Percentiles rank a stretch among this genome's conserved stretches.
phyloP scores from a whole-genome alignment of 2,329 filamentous ascomycete genomes.

The Beauveria sp. region DNA sequence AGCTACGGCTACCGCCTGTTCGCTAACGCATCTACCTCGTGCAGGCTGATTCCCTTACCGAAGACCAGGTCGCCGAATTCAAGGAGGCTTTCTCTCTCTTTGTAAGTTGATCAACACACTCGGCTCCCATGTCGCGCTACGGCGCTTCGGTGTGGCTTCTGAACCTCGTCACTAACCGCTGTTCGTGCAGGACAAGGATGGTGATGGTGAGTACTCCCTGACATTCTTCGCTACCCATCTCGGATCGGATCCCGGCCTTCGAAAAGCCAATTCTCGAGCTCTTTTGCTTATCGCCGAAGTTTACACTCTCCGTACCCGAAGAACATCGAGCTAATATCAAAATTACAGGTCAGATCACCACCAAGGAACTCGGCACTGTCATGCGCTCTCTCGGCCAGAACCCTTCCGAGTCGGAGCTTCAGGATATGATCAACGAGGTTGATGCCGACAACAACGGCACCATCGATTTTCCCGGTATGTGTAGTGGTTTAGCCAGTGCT shows the following conservation, averaged over 20 bases:
- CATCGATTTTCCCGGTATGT: conserved; percentile 80
- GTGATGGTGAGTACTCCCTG: conserved; percentile 66
- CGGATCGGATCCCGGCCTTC: background rate
- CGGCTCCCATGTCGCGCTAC: background rate
- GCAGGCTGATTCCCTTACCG: conserved; percentile 95
- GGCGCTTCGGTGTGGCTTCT: background rate
- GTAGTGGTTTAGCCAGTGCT: background rate
- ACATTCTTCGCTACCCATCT: background rate
- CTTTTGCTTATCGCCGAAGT: background rate
- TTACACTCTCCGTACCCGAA: background rate
- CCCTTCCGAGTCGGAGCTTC: conserved; percentile 80
- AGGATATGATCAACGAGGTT: conserved; percentile 93
- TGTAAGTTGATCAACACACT: conserved; percentile 52
- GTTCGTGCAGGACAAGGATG: conserved; percentile 69
- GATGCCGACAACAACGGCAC: conserved; percentile 90
- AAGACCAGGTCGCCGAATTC: conserved; percentile 99
- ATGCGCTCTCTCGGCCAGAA: conserved; percentile 89
- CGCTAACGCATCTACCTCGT: conserved; percentile 19
- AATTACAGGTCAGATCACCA: conserved; percentile 75
- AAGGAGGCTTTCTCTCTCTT: conserved; percentile 99
- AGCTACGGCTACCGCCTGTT: background rate
- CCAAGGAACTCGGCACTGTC: conserved; percentile 82
- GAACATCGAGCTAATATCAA: conserved; percentile 1
- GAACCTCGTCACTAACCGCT: conserved; percentile 18
- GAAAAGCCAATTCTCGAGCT: background rate